phyloP scores from a whole-genome alignment of 768 basidiomycete species.

The Suillus fuscotomentosus region DNA sequence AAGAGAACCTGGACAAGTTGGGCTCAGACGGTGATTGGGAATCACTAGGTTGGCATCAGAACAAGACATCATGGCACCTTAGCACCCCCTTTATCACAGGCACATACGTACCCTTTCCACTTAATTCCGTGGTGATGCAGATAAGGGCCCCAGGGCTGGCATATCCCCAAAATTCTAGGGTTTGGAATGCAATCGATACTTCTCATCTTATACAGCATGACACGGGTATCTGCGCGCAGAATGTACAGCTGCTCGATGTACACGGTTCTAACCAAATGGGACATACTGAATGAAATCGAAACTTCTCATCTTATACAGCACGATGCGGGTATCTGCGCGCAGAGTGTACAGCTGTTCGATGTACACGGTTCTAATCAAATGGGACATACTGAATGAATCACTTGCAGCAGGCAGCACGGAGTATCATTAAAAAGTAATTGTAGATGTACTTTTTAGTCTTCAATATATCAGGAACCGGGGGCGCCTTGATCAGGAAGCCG shows the following conservation, averaged over 20 bases:
- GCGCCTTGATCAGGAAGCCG: slow-evolving; percentile 92
- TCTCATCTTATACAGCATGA: too few relatives aligned
- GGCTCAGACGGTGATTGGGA: neutral
- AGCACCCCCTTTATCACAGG: neutral
- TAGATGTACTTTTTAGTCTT: neutral
- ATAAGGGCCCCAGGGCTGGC: neutral
- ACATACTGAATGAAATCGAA: neutral
- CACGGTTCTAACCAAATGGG: too few relatives aligned
- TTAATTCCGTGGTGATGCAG: neutral
- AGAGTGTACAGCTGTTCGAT: neutral
- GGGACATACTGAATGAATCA: neutral
- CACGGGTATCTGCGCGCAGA: too few relatives aligned
- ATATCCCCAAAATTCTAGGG: neutral
- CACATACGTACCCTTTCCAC: neutral
- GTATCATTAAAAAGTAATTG: neutral
- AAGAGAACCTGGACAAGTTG: neutral
- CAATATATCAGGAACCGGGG: slow-evolving; percentile 42
- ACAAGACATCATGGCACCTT: neutral
- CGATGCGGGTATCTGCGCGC: too few relatives aligned
- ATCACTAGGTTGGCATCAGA: neutral
- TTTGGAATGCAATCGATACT: neutral
- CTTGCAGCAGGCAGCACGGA: neutral
- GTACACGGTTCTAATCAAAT: neutral
- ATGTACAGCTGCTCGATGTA: too few relatives aligned
- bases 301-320: neutral